Evolutionary conservation across 208 protist species (phyloP).

Genomic region (Leishmania guyanensis): DNA sequence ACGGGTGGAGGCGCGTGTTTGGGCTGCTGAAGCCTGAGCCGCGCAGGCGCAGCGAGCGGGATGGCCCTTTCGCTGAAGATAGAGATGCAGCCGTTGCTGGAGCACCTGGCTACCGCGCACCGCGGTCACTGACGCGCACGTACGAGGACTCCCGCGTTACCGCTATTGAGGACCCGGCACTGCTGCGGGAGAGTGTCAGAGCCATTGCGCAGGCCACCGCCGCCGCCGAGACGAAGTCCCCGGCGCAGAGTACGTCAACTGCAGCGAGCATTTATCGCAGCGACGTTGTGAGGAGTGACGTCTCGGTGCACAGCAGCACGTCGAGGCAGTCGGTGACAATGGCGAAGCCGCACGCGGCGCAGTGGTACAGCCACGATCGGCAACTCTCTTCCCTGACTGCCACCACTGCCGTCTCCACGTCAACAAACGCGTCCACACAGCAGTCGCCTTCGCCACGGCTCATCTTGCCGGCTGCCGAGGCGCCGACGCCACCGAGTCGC

Average conservation of each 20-base stretch:
- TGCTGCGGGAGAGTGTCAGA: not conserved
- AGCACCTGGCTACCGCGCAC: not conserved
- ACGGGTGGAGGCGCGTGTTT: conserved; percentile 49
- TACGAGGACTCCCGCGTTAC: conserved; percentile 16
- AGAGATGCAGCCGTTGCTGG: not conserved
- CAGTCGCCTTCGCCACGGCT: not conserved
- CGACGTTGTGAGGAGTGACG: conserved; percentile 9
- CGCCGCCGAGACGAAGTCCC: not conserved
- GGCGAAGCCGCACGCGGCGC: not conserved
- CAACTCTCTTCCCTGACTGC: not conserved
- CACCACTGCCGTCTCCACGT: not conserved
- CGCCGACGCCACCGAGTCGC: not conserved
- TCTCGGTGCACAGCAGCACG: conserved; percentile 5
- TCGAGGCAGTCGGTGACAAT: not conserved
- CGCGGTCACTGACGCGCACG: conserved; percentile 25
- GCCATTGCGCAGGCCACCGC: not conserved
- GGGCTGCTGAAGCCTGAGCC: conserved; percentile 29
- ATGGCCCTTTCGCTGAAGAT: not conserved
- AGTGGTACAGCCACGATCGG: not conserved
- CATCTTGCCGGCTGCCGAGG: not conserved
- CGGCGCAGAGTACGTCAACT: not conserved
- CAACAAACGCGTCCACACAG: not conserved
- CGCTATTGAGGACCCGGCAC: conserved; percentile 1
- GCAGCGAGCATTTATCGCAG: conserved; percentile 1
- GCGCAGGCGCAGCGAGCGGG: not conserved